Conservation (phyloP, 2,329 filamentous ascomycete species). For the Ceratocystis colombiana region DNA sequence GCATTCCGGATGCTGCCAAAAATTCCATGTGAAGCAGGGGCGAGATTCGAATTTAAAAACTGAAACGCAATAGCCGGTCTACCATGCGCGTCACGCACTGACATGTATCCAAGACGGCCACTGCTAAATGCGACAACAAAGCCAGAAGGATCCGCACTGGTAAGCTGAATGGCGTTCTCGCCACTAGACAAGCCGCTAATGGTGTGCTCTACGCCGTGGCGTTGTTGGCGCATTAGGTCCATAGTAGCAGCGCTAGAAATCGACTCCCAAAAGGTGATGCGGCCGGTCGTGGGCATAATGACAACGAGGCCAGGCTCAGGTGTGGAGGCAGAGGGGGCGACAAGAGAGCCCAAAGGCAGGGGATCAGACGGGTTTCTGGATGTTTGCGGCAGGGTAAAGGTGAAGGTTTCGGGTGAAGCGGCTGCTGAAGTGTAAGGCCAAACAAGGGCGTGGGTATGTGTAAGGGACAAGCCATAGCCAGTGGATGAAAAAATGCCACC, state of each 20-base stretch:
- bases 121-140: conserved; percentile 78
- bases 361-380: conserved; percentile 57
- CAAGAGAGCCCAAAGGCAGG: conserved; percentile 71
- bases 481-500: conserved; percentile 55
- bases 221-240: conserved; percentile 71
- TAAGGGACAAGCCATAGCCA: conserved; percentile 71
- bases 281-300: conserved; percentile 72
- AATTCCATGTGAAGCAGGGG: conserved; percentile 52
- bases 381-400: conserved; percentile 66
- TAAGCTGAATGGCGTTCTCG: conserved; percentile 65
- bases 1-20: conserved; percentile 73
- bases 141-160: conserved; percentile 75
- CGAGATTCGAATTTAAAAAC: conserved; percentile 56
- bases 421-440: conserved; percentile 75
- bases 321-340: conserved; percentile 66
- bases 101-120: conserved; percentile 78
- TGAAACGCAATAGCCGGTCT: conserved; percentile 70
- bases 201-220: conserved; percentile 64
- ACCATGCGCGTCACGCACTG: conserved; percentile 75
- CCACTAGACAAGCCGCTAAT: conserved; percentile 67
- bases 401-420: conserved; percentile 64
- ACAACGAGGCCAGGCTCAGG: conserved; percentile 78
- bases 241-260: conserved; percentile 80
- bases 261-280: conserved; percentile 89
- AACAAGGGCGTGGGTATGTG: conserved; percentile 69